Evolutionary conservation across 1,284 basidiomycete genomes (phyloP).

Genomic region (Malassezia nana): DNA sequence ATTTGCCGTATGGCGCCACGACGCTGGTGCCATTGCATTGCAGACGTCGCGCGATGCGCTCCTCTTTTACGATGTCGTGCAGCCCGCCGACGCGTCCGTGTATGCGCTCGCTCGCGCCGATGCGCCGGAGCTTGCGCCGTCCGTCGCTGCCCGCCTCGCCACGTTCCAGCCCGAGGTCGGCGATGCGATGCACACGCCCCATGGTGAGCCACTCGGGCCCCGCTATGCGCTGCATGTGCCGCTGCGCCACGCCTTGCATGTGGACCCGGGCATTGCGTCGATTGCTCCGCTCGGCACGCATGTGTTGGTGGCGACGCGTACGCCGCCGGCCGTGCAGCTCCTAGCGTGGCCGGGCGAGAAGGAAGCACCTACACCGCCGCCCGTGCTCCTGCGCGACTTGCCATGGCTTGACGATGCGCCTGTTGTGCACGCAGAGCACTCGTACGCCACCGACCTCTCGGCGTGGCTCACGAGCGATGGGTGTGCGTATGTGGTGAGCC

Average conservation of each 20-base stretch:
- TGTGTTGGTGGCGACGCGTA: conserved; percentile 34
- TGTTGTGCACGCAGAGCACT: conserved; percentile 21
- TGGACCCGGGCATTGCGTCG: conserved; percentile 37
- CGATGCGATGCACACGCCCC: conserved; percentile 18
- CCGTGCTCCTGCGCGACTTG: background rate
- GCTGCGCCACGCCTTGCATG: conserved; percentile 34
- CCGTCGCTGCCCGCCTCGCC: conserved; percentile 20
- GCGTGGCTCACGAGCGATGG: conserved; percentile 24
- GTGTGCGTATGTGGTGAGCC: background rate
- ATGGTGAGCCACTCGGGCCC: conserved; percentile 3
- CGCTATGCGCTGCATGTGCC: conserved; percentile 23
- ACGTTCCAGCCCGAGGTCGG: conserved; percentile 34
- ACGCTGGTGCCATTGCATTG: conserved; percentile 24
- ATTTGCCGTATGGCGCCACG: conserved; percentile 30
- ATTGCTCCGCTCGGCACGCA: conserved; percentile 26
- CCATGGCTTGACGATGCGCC: background rate
- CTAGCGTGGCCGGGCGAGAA: conserved; percentile 35
- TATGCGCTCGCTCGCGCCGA: background rate
- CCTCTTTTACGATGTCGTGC: conserved; percentile 14
- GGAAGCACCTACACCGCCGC: background rate
- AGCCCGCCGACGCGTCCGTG: background rate
- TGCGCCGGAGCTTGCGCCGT: conserved; percentile 18
- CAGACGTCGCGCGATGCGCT: conserved; percentile 4
- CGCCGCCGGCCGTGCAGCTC: conserved; percentile 38
- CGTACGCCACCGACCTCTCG: conserved; percentile 35